Evolutionary conservation across 2,329 filamentous ascomycete genomes (phyloP), one percentile per base, ranked within the genome.

Genomic region (Cladobotryum mycophilum): DNA sequence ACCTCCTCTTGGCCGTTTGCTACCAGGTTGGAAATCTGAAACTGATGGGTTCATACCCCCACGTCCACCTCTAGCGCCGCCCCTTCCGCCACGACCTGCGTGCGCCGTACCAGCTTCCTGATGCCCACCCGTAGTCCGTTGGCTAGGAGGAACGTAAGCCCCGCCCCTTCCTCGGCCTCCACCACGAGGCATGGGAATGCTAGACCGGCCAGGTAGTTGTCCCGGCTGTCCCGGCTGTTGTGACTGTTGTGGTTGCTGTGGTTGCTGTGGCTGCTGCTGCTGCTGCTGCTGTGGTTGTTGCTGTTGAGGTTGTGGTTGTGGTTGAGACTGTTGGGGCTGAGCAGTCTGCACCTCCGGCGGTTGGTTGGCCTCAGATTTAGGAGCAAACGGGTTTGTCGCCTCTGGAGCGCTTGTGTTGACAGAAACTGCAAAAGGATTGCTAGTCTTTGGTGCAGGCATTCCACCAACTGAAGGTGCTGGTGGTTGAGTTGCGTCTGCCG

Each of bases 1-100:
- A 45, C 81, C 78, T 48, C 81, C 78, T 48, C 80, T 70, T 13
- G 77, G 73, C 25, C 80, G 71, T 66, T 83, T 82, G 56, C 73
- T 78, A 4, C 79, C 78, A 8, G 76, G 75, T 40, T 81, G 79
- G 57, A 81, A 77, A 51, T 83, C 81, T 45, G 73, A 69, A 9
- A 76, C 79, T 12, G 67, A 67, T 1, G 75, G 72, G 56, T 79
- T 82, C 58, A 82, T 58, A 11, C 53, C 68, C 49, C 66, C 66
- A 18, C 75, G 70, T 33, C 71, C 67, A 20, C 70, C 70, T 38
- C 70, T 58, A 14, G 57, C 61, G 42, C 69, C 73, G 22, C 76
- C 74, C 41, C 76, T 70, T 43, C 68, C 66, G 45, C 70, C 64
- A 18, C 70, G 59, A 15, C 66, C 56, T 56, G 63, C 56, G 52